phyloP scores from a whole-genome alignment of 352 stramenopile species.

The Phytopythium montanum region DNA sequence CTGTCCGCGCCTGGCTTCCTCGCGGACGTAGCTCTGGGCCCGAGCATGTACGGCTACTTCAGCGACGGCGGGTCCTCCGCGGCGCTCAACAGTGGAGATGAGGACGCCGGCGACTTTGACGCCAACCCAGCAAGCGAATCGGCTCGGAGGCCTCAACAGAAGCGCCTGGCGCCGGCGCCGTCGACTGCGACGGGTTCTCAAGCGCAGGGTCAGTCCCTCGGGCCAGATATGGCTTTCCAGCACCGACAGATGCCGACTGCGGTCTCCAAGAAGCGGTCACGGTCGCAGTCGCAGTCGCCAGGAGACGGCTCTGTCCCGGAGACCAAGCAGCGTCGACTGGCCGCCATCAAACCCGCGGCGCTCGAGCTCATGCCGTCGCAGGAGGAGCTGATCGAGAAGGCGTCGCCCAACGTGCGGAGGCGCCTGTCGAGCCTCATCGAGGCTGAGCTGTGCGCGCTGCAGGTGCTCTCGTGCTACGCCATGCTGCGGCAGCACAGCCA shows the following conservation, averaged over 20 bases:
- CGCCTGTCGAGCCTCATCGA: constrained; percentile 73
- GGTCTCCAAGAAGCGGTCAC: not conserved
- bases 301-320: not conserved
- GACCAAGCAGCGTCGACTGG: constrained; percentile 3
- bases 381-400: constrained; percentile 73
- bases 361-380: constrained; percentile 50
- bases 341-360: not conserved
- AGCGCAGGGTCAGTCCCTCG: not conserved
- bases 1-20: not conserved
- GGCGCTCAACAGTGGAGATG: constrained; percentile 54
- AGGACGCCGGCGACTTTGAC: constrained; percentile 23
- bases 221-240: not conserved
- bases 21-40: not conserved
- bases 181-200: not conserved
- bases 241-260: not conserved
- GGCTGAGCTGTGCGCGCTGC: constrained; percentile 71
- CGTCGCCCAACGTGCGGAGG: constrained; percentile 63
- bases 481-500: constrained; percentile 53
- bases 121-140: not conserved
- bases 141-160: not conserved
- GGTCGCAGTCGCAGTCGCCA: not conserved
- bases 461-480: constrained; percentile 76
- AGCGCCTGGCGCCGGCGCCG: not conserved
- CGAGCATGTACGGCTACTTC: constrained; percentile 38
- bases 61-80: constrained; percentile 61